A percentile compares a stretch with the other conserved stretches of the same genome.
Conservation (phyloP, 495 filamentous ascomycete species). For the Baudoinia panamericana region DNA sequence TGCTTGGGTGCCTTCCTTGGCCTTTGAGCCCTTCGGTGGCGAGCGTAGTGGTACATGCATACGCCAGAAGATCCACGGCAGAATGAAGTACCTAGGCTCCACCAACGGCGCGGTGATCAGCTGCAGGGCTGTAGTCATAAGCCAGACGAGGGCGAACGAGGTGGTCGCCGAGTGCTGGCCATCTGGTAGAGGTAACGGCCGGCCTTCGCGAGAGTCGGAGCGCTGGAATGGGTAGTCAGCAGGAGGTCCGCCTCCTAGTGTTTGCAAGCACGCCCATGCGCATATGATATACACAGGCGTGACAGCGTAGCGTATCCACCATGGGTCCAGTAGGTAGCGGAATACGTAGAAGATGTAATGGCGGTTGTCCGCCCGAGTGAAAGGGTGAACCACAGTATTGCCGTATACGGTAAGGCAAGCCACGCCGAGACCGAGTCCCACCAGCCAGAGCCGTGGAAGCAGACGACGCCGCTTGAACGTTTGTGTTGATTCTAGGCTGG, state of each 20-base stretch:
- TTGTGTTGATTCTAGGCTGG: slow-evolving; percentile 23
- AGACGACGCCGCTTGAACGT: slow-evolving; percentile 26
- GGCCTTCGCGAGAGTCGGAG: not conserved
- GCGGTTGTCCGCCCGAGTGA: slow-evolving; percentile 89
- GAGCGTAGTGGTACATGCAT: slow-evolving; percentile 49
- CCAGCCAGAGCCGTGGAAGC: slow-evolving; percentile 31
- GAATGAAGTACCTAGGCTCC: slow-evolving; percentile 86
- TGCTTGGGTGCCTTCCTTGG: not conserved
- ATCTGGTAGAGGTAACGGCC: slow-evolving; percentile 3
- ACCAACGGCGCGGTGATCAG: slow-evolving; percentile 81
- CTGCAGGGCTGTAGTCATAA: slow-evolving; percentile 58
- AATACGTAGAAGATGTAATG: slow-evolving; percentile 97
- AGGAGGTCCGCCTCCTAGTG: slow-evolving; percentile 31
- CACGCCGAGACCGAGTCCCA: slow-evolving; percentile 30
- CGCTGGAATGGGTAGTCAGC: not conserved
- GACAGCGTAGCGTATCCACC: slow-evolving; percentile 53
- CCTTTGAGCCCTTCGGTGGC: not conserved
- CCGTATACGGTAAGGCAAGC: slow-evolving; percentile 50
- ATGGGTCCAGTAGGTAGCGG: slow-evolving; percentile 58
- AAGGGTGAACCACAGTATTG: slow-evolving; percentile 93
- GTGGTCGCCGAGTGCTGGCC: slow-evolving; percentile 15
- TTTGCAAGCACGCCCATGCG: slow-evolving; percentile 46
- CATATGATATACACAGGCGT: slow-evolving; percentile 49
- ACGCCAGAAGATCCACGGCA: slow-evolving; percentile 91
- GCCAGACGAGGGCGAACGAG: slow-evolving; percentile 54